Evolutionary conservation across 2,329 filamentous ascomycete genomes (phyloP), one percentile per base, ranked within the genome.

Genomic region (Madurella fahalii): DNA sequence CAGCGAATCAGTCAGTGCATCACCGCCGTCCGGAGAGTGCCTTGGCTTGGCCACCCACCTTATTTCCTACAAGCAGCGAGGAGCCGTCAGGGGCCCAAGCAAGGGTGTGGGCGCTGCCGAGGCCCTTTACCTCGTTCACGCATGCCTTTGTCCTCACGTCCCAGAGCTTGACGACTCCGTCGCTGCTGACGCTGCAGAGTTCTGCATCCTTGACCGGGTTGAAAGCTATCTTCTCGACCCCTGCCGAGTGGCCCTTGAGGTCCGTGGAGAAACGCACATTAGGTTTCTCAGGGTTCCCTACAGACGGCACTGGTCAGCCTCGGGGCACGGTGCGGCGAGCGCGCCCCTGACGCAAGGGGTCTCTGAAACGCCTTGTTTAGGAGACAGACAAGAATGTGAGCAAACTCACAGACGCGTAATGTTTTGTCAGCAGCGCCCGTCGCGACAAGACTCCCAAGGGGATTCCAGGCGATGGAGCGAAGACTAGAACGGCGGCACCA

Each of bases 381-480:
- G 17, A 18, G 25, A 47, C 4, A 4, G 13, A 47, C 9, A 37
- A n/a, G 18, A 39, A 25, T 16, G 30, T 9, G 4, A 11, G 2
- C 25, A 7, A 41, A 77, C 80, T 67, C 67, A 84, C 89, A 93
- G 46, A 92, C 85, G 64, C 89, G 83, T 51, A 93, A 71, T 9
- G 81, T 87, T 62, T 81, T 83, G 65, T 90, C 85, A 20, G 78
- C 75, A 5, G 86, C 81, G 2, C 90, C 91, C 0, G 92, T 95
- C 0, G 93, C 93, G 57, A 97, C 84, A 56, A 94, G 77, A 9
- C 83, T 87, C 34, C 93, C 91, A 0, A 89, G 77, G 0, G 92
- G 89, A 61, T 93, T 96, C 93, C 93, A 97, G 40, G 89, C 86
- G 61, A 97, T 85, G 1, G 87, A 86, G 40, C 89, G 84, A 53